A percentile compares a stretch with the other conserved stretches of the same genome.
Evolutionary conservation across 257 asterid genomes (phyloP).

Genomic region (Solanum clarkiae): DNA sequence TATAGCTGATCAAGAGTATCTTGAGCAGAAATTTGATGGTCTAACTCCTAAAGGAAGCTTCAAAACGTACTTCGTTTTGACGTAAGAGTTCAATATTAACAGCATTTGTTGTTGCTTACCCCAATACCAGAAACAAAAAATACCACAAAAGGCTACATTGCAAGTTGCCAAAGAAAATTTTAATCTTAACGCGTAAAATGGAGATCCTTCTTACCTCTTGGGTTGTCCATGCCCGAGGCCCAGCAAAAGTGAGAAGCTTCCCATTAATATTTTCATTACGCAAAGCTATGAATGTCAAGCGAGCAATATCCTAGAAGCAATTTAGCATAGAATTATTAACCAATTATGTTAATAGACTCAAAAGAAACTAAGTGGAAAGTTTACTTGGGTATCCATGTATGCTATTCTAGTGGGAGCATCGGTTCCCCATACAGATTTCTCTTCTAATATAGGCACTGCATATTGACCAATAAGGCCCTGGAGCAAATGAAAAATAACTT

Average conservation of each 20-base stretch:
- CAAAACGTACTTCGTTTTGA: not conserved
- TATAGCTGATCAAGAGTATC: not conserved
- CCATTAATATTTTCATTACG: constrained; percentile 80
- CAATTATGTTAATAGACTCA: not conserved
- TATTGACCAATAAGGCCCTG: constrained; percentile 97
- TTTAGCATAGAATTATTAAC: not conserved
- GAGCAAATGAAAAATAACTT: constrained; percentile 5
- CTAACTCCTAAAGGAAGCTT: not conserved
- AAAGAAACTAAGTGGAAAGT: not conserved
- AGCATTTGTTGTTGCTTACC: not conserved
- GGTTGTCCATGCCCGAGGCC: constrained; percentile 99
- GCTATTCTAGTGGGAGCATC: constrained; percentile 99
- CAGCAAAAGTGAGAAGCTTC: constrained; percentile 87
- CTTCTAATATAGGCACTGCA: constrained; percentile 97
- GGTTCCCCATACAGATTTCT: constrained; percentile 98
- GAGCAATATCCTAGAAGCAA: constrained; percentile 73
- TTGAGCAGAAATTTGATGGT: not conserved
- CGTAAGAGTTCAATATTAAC: not conserved
- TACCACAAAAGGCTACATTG: not conserved
- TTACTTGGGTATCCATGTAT: constrained; percentile 97
- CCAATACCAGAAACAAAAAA: not conserved
- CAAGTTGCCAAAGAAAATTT: not conserved
- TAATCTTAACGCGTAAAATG: not conserved
- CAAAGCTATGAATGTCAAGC: constrained; percentile 82
- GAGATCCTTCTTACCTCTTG: constrained; percentile 63